Evolutionary conservation across 139 green algal genomes (phyloP).

Genomic region (Trebouxia sp.): DNA sequence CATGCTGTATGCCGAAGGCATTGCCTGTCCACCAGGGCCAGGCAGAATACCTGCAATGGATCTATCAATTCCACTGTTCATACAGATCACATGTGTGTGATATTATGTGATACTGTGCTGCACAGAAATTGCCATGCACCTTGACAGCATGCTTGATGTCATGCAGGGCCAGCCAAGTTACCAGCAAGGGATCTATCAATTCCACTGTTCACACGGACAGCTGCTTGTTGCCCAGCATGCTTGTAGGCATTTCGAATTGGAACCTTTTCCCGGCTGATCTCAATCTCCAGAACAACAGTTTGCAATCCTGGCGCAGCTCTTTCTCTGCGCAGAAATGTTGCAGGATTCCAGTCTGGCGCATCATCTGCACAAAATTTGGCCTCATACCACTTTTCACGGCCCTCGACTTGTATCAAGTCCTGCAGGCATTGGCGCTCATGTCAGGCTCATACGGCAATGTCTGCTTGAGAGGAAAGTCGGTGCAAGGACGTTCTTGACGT

Average conservation of each 20-base stretch:
- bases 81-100: too few relatives aligned
- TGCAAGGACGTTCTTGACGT: too few relatives aligned
- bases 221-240: conserved; percentile 62
- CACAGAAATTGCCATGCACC: not conserved
- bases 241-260: conserved; percentile 80
- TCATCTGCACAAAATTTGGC: conserved; percentile 68
- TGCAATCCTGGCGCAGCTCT: conserved; percentile 36
- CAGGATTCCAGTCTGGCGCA: conserved; percentile 78
- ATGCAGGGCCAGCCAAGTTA: not conserved
- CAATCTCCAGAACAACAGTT: conserved; percentile 61
- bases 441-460: too few relatives aligned
- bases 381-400: conserved; percentile 67
- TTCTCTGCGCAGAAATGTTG: conserved; percentile 48
- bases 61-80: too few relatives aligned
- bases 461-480: too few relatives aligned
- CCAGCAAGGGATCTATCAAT: conserved; percentile 37
- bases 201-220: conserved; percentile 67
- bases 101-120: not conserved
- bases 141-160: not conserved
- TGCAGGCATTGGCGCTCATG: conserved; percentile 37
- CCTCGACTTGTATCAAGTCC: conserved; percentile 56
- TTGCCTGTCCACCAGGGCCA: too few relatives aligned
- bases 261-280: conserved; percentile 79
- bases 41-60: too few relatives aligned
- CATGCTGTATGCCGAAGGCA: too few relatives aligned